A percentile compares a stretch with the other conserved stretches of the same genome.
Conservation (phyloP, 2,329 filamentous ascomycete species). For the Gaeumannomyces sp. region DNA sequence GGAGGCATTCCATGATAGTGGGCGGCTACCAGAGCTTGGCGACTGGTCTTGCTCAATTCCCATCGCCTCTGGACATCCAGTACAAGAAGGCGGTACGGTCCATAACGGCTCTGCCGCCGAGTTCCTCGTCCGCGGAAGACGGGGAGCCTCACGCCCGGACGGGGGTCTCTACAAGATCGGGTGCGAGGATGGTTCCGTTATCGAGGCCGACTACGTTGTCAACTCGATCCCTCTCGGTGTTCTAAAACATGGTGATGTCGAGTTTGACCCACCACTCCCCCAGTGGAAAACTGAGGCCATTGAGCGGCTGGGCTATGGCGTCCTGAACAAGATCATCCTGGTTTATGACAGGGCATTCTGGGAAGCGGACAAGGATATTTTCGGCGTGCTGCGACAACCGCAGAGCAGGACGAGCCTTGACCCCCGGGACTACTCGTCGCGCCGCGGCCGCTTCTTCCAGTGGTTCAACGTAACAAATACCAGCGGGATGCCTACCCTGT, state of each 20-base stretch:
- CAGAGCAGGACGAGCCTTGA: conserved; percentile 62
- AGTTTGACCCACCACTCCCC: conserved; percentile 89
- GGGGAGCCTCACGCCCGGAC: conserved; percentile 35
- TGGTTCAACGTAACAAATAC: conserved; percentile 96
- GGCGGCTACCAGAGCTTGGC: conserved; percentile 93
- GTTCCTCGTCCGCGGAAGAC: conserved; percentile 27
- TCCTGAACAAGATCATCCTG: conserved; percentile 91
- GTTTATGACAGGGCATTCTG: conserved; percentile 89
- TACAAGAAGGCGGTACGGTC: conserved; percentile 6
- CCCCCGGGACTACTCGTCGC: conserved; percentile 71
- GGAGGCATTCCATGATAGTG: conserved; percentile 85
- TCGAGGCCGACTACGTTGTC: conserved; percentile 87
- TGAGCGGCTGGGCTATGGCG: conserved; percentile 78
- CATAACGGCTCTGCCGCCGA: neutral
- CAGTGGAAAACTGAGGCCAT: conserved; percentile 79
- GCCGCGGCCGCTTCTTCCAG: conserved; percentile 88
- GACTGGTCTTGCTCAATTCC: conserved; percentile 74
- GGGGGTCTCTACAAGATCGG: conserved; percentile 43
- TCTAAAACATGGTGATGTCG: conserved; percentile 71
- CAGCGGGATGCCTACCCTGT: conserved; percentile 77
- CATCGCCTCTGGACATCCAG: conserved; percentile 57
- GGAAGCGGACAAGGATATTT: conserved; percentile 86
- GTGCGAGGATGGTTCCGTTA: conserved; percentile 68
- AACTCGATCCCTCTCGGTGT: conserved; percentile 87
- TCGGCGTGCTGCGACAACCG: conserved; percentile 79